A percentile compares a stretch with the other conserved stretches of the same genome.
These are phyloP conservation scores for Petunia axillaris DNA, from an alignment of 257 asterid genomes.

Conservation along the genomic window DNA sequence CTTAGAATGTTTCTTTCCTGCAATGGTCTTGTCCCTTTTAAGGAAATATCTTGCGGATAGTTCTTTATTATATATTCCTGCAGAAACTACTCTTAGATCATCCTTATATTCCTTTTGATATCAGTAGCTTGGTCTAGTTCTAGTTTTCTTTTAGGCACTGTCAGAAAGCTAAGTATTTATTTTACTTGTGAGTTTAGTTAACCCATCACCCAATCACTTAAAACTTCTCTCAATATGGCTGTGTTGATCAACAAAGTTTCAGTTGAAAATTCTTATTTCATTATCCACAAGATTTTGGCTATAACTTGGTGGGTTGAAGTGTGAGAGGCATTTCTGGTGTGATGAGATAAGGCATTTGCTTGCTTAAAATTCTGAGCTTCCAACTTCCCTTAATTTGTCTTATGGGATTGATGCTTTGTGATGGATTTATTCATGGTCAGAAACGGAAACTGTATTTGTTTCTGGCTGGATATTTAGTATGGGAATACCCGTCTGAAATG, in stretches of 20 bases:
- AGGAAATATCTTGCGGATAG: neutral
- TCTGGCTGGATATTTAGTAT: neutral
- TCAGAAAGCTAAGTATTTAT: neutral
- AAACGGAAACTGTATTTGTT: neutral
- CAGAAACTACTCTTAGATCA: neutral
- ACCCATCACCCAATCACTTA: no score
- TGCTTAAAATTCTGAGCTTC: neutral
- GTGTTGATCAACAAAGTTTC: no score
- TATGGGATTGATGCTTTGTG: neutral
- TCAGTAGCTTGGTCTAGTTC: neutral
- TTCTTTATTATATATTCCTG: neutral
- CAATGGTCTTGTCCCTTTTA: neutral
- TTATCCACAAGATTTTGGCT: no score
- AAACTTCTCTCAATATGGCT: no score
- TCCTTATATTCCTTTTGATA: constrained; percentile 13
- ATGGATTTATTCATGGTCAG: neutral
- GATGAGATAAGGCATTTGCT: neutral
- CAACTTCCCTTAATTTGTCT: neutral
- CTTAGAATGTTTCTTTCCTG: neutral
- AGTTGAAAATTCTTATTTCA: no score
- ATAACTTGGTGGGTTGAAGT: no score
- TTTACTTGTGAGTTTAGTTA: no score
- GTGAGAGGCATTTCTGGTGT: neutral
- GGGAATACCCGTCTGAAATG: no score
- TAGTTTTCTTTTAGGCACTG: neutral